A percentile compares a stretch with the other conserved stretches of the same genome.
Conservation (phyloP, 2,329 filamentous ascomycete genomes). For the Aureobasidium sp. region DNA sequence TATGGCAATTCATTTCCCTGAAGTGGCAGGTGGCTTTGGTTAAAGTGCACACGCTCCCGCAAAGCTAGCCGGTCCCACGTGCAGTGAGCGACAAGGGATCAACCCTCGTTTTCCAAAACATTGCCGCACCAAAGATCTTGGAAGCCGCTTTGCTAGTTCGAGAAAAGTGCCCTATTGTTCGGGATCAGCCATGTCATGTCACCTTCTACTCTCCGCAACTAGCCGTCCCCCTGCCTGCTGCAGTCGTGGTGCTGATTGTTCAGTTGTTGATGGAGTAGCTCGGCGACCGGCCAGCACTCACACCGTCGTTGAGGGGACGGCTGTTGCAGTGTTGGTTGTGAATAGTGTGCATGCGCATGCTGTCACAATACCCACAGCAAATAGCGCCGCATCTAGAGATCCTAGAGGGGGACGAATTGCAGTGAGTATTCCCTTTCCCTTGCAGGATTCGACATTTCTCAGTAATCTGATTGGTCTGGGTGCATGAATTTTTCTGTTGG, state of each 20-base stretch:
- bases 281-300: neutral
- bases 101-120: neutral
- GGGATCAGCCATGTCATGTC: neutral
- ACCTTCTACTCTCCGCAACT: neutral
- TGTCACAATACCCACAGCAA: slow-evolving; percentile 3
- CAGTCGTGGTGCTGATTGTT: neutral
- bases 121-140: slow-evolving; percentile 1
- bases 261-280: neutral
- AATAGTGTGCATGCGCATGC: neutral
- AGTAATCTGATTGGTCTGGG: slow-evolving; percentile 8
- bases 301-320: neutral
- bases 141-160: slow-evolving; percentile 6
- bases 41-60: slow-evolving; percentile 7
- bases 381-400: slow-evolving; percentile 11
- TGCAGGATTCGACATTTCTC: neutral
- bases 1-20: slow-evolving; percentile 8
- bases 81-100: neutral
- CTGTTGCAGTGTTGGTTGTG: neutral
- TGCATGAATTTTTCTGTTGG: slow-evolving; percentile 6
- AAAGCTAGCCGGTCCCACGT: slow-evolving; percentile 1
- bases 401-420: neutral
- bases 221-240: neutral
- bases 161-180: neutral
- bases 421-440: neutral
- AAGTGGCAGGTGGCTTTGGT: slow-evolving; percentile 8